Percentiles rank a stretch among this genome's conserved stretches.
These are phyloP conservation scores for Naganishia friedmannii DNA, from an alignment of 768 basidiomycete genomes.

Conservation along the genomic window DNA sequence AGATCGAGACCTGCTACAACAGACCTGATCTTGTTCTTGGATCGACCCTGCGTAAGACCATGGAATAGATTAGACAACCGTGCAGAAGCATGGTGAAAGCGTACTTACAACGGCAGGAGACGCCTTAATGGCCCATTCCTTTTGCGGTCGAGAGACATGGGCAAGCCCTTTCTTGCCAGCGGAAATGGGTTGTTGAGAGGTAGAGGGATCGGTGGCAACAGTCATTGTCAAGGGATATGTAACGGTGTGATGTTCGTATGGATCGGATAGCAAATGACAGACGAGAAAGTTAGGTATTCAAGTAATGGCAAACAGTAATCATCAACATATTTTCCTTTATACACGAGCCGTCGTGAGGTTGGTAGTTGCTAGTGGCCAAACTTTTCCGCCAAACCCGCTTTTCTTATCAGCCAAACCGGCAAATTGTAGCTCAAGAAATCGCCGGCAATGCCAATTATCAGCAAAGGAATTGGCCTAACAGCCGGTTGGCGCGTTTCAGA, in stretches of 20 bases:
- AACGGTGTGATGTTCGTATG: neutral
- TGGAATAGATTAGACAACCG: neutral
- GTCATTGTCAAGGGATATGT: constrained; percentile 4
- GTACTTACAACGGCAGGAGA: constrained; percentile 42
- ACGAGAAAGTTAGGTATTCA: neutral
- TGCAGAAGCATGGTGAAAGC: neutral
- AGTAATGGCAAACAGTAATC: neutral
- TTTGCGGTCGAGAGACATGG: neutral
- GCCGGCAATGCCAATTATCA: constrained; percentile 10
- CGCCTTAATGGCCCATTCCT: constrained; percentile 41
- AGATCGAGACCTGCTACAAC: constrained; percentile 43
- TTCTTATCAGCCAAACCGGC: constrained; percentile 15
- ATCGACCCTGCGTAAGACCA: constrained; percentile 34
- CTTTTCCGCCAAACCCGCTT: constrained; percentile 21
- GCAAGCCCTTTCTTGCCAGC: neutral
- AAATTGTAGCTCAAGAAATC: neutral
- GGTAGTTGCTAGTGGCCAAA: constrained; percentile 7
- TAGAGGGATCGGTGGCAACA: neutral
- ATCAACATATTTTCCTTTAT: neutral
- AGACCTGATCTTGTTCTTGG: constrained; percentile 47
- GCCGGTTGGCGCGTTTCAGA: constrained; percentile 10
- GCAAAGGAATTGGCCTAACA: neutral
- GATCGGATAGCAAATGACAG: neutral
- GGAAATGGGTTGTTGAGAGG: neutral
- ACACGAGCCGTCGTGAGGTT: too few relatives aligned